phyloP scores from a whole-genome alignment of 495 filamentous ascomycete species.

The Penicillium robsamsonii region DNA sequence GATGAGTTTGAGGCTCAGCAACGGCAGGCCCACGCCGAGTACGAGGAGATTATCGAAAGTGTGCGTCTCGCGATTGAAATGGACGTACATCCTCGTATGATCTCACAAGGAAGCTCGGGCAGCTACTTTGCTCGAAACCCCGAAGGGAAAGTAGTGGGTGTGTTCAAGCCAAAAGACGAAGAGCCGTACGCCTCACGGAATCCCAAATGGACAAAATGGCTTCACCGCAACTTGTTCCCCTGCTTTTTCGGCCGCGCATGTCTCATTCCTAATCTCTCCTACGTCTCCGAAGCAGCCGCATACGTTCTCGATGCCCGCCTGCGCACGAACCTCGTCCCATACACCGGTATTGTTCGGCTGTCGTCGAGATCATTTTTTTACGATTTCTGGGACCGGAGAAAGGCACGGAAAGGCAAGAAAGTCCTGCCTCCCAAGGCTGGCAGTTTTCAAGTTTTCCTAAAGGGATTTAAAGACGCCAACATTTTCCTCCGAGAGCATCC shows the following conservation, averaged over 20 bases:
- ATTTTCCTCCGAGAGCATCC: slow-evolving; percentile 92
- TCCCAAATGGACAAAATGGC: slow-evolving; percentile 95
- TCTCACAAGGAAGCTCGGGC: slow-evolving; percentile 92
- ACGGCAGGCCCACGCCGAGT: slow-evolving; percentile 72
- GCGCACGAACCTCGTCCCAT: slow-evolving; percentile 88
- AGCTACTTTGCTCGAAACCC: slow-evolving; percentile 95
- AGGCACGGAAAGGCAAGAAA: slow-evolving; percentile 82
- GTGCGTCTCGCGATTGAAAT: slow-evolving; percentile 86
- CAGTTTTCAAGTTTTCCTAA: slow-evolving; percentile 96
- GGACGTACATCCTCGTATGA: slow-evolving; percentile 91
- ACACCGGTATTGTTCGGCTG: slow-evolving; percentile 90
- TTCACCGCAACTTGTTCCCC: slow-evolving; percentile 90
- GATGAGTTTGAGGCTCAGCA: slow-evolving; percentile 51
- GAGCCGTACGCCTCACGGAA: slow-evolving; percentile 93
- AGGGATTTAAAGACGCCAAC: slow-evolving; percentile 95
- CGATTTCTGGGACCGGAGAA: slow-evolving; percentile 92
- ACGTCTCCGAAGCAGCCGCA: slow-evolving; percentile 95
- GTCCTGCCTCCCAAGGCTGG: slow-evolving; percentile 87
- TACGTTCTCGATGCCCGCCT: slow-evolving; percentile 91
- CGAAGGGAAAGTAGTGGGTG: slow-evolving; percentile 90
- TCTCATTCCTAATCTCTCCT: slow-evolving; percentile 97
- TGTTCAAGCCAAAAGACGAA: slow-evolving; percentile 99
- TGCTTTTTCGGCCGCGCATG: slow-evolving; percentile 96
- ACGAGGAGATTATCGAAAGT: slow-evolving; percentile 86
- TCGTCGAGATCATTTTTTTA: slow-evolving; percentile 98